Percentiles rank a stretch among this genome's conserved stretches.
phyloP scores from a whole-genome alignment of 2,329 filamentous ascomycete species.

The Macrophomina phaseolina region DNA sequence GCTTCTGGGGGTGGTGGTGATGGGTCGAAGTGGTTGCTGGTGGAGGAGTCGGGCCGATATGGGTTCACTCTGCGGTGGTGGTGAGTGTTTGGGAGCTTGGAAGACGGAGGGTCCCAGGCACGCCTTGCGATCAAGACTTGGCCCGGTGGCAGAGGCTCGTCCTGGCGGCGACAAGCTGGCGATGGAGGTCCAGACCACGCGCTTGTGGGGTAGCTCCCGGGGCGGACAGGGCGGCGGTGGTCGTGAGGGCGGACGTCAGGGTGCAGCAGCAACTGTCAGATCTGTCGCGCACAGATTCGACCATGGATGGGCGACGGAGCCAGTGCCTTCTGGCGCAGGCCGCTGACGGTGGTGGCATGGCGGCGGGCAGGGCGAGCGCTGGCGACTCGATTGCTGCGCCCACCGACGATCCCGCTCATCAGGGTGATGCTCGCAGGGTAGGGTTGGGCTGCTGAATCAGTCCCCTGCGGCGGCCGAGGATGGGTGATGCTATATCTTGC shows the following conservation, averaged over 20 bases:
- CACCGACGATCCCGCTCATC: conserved; percentile 25
- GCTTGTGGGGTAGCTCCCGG: conserved; percentile 25
- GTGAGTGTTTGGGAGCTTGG: neutral
- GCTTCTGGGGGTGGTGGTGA: conserved; percentile 1
- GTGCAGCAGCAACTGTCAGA: conserved; percentile 12
- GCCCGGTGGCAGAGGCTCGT: neutral
- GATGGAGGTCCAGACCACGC: conserved; percentile 20
- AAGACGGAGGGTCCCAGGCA: conserved; percentile 13
- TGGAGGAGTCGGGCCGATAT: conserved; percentile 21
- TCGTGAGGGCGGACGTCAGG: conserved; percentile 15
- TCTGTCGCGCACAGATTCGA: conserved; percentile 7
- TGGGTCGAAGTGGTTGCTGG: neutral
- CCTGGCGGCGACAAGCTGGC: conserved; percentile 15
- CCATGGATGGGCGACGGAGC: conserved; percentile 2
- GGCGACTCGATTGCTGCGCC: conserved; percentile 24
- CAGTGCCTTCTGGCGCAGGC: neutral
- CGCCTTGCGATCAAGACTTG: conserved; percentile 18
- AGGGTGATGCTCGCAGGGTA: conserved; percentile 23
- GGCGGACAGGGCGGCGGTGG: neutral
- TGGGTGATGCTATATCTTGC: conserved; percentile 5
- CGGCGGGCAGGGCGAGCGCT: neutral
- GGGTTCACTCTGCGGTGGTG: conserved; percentile 6
- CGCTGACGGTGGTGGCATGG: neutral
- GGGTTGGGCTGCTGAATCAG: conserved; percentile 13
- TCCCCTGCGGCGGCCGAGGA: neutral